Percentiles rank a stretch among this genome's conserved stretches.
Evolutionary conservation across 2,329 filamentous ascomycete genomes (phyloP).

Genomic region (Penicillium sp.): DNA sequence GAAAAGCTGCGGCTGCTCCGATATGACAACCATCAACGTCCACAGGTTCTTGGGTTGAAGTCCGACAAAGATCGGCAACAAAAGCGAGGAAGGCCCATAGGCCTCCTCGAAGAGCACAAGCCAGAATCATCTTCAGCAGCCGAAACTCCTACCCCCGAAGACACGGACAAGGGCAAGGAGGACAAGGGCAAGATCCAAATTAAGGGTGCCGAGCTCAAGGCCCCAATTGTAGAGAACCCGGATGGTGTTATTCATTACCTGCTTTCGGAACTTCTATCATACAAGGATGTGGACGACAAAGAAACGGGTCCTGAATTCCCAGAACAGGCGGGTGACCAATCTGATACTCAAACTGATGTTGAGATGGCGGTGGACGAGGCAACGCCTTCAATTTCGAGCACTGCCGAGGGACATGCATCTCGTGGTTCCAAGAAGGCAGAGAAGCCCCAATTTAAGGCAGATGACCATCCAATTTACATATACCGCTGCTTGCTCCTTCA

Average conservation of each 20-base stretch:
- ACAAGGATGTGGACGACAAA: slow-evolving; percentile 88
- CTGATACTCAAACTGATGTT: slow-evolving; percentile 44
- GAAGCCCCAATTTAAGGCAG: slow-evolving; percentile 80
- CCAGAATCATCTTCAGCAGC: slow-evolving; percentile 31
- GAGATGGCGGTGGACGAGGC: slow-evolving; percentile 50
- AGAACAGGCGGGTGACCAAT: slow-evolving; percentile 29
- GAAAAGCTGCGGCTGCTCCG: slow-evolving; percentile 74
- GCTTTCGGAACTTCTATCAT: slow-evolving; percentile 85
- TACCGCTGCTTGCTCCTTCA: slow-evolving; percentile 94
- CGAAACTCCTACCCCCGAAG: slow-evolving; percentile 17
- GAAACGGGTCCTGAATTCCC: slow-evolving; percentile 49
- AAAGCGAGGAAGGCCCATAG: slow-evolving; percentile 22
- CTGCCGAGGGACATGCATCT: slow-evolving; percentile 25
- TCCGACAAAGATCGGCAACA: slow-evolving; percentile 39
- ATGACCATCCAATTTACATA: slow-evolving; percentile 92
- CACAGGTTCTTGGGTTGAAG: slow-evolving; percentile 55
- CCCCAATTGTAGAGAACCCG: slow-evolving; percentile 83
- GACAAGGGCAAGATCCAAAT: slow-evolving; percentile 32
- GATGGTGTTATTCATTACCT: slow-evolving; percentile 95
- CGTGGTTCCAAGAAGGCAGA: slow-evolving; percentile 58
- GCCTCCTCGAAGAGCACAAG: slow-evolving; percentile 23
- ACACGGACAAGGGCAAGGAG: slow-evolving; percentile 15
- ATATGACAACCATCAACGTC: slow-evolving; percentile 56
- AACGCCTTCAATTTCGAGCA: slow-evolving; percentile 33
- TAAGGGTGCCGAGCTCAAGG: slow-evolving; percentile 70